These are phyloP conservation scores for Ustilago loliicola DNA, from an alignment of 1,284 basidiomycete genomes.

Conservation along the genomic window DNA sequence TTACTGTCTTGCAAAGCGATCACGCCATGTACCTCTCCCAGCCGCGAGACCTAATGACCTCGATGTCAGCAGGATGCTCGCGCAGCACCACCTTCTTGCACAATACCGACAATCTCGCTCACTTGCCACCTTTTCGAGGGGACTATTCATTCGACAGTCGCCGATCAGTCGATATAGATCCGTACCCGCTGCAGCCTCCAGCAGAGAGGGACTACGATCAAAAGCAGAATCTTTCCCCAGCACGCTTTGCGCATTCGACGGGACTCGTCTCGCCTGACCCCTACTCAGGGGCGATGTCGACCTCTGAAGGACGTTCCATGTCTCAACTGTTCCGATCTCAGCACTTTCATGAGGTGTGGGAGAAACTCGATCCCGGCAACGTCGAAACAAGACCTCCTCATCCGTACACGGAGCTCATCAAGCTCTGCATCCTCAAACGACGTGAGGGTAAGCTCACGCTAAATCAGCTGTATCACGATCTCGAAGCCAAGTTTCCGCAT, in stretches of 20 bases:
- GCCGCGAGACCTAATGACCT: constrained; percentile 23
- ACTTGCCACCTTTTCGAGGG: neutral
- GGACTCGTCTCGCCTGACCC: neutral
- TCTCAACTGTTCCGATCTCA: constrained; percentile 32
- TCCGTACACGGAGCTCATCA: constrained; percentile 52
- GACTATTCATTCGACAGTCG: neutral
- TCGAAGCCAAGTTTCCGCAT: constrained; percentile 43
- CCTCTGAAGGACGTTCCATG: constrained; percentile 11
- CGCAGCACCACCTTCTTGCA: constrained; percentile 10
- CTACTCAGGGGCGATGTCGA: neutral
- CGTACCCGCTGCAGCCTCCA: neutral
- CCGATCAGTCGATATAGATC: neutral
- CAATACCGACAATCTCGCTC: neutral
- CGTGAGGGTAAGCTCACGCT: constrained; percentile 40
- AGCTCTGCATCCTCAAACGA: constrained; percentile 49
- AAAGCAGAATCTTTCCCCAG: neutral
- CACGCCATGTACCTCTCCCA: constrained; percentile 33
- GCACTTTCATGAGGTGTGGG: constrained; percentile 39
- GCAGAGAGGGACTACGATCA: neutral
- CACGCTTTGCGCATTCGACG: neutral
- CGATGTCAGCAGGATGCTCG: constrained; percentile 30
- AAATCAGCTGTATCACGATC: constrained; percentile 45
- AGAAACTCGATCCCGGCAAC: constrained; percentile 22
- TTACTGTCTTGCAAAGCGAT: neutral
- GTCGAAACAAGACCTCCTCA: constrained; percentile 19